Conservation (phyloP, 805 yeast genomes). For the Lachancea quebecensis region DNA sequence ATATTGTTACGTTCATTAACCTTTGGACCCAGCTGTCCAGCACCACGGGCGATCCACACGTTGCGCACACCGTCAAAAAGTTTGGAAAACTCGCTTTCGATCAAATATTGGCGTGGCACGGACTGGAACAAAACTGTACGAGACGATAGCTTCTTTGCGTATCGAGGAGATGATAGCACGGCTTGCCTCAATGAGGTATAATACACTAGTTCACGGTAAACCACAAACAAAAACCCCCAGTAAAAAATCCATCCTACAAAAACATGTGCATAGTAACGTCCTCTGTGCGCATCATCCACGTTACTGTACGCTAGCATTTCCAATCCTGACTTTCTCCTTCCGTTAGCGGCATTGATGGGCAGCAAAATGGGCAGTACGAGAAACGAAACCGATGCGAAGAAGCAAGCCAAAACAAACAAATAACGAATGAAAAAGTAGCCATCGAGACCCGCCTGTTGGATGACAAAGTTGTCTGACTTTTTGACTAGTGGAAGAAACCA, state of each 20-base stretch:
- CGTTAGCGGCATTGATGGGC: conserved; percentile 76
- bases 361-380: conserved; percentile 60
- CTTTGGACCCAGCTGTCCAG: conserved; percentile 44
- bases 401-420: conserved; percentile 46
- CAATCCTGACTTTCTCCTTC: conserved; percentile 56
- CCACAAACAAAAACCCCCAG: conserved; percentile 58
- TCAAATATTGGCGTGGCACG: conserved; percentile 67
- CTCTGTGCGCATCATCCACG: conserved; percentile 33
- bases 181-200: conserved; percentile 73
- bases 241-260: conserved; percentile 74
- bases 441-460: conserved; percentile 87
- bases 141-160: conserved; percentile 65
- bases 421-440: conserved; percentile 88
- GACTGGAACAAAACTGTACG: conserved; percentile 80
- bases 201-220: conserved; percentile 77
- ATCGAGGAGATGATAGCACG: conserved; percentile 71
- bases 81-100: conserved; percentile 64
- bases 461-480: conserved; percentile 66
- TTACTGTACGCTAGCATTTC: conserved; percentile 76
- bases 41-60: conserved; percentile 72
- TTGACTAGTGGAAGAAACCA: conserved; percentile 64
- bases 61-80: conserved; percentile 76
- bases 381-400: conserved; percentile 49
- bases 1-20: conserved; percentile 54
- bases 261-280: conserved; percentile 76